phyloP scores from a whole-genome alignment of 106 monocot species.

The Platanthera guangdongensis region DNA sequence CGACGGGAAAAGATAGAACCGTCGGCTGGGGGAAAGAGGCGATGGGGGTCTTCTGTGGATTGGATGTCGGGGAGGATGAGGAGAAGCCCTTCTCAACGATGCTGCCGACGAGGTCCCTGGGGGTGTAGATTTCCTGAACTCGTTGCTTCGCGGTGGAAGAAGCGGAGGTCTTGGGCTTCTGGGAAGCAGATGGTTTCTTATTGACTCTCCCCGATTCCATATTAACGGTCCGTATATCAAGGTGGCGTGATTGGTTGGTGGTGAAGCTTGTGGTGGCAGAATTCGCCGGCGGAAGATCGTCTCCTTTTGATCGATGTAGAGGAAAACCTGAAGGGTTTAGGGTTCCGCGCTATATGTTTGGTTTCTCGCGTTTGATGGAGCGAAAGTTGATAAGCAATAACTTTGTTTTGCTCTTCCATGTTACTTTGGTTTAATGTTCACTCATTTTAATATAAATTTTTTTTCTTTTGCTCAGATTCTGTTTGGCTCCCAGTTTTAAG shows the following conservation, averaged over 20 bases:
- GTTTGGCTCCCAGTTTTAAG: too few relatives aligned
- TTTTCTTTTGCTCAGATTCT: too few relatives aligned
- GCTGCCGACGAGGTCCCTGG: conserved; percentile 43
- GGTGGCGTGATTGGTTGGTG: not conserved
- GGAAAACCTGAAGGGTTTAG: not conserved
- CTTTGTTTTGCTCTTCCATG: too few relatives aligned
- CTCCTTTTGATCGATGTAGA: not conserved
- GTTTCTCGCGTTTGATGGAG: too few relatives aligned
- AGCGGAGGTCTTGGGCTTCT: conserved; percentile 7
- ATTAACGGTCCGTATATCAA: not conserved
- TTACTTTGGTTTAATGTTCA: too few relatives aligned
- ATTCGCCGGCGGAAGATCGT: not conserved
- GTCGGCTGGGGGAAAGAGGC: conserved; percentile 37
- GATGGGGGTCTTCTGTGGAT: not conserved
- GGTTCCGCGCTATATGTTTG: not conserved
- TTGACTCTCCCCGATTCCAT: conserved; percentile 17
- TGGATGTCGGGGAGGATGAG: conserved; percentile 10
- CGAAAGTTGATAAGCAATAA: too few relatives aligned
- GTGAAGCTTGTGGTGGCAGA: not conserved
- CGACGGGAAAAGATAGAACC: conserved; percentile 89
- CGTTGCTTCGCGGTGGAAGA: conserved; percentile 22
- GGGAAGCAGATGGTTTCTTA: not conserved
- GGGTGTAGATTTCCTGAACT: conserved; percentile 19
- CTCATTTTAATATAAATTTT: too few relatives aligned
- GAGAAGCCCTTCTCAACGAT: conserved; percentile 95